Percentiles rank a stretch among this genome's conserved stretches.
phyloP scores from a whole-genome alignment of 129 eudicot species.

The Saussurea involucrata region DNA sequence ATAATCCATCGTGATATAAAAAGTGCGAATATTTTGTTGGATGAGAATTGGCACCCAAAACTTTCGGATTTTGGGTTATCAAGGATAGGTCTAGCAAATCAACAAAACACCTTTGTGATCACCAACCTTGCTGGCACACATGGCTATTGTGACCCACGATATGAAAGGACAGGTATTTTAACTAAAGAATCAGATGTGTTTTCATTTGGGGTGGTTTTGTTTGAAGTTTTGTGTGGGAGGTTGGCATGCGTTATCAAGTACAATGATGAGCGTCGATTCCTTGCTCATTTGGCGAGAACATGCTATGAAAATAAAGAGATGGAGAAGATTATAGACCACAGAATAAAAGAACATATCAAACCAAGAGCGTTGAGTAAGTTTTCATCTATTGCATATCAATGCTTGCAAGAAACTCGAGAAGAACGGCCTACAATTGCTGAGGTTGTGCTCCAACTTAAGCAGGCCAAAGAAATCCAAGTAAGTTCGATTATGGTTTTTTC shows the following conservation, averaged over 20 bases:
- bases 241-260: not conserved
- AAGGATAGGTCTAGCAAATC: not conserved
- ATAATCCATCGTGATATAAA: slow-evolving; percentile 7
- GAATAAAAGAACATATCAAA: not conserved
- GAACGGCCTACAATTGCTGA: not conserved
- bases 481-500: not conserved
- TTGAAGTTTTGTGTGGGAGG: slow-evolving; percentile 5
- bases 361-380: not conserved
- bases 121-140: not conserved
- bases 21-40: slow-evolving; percentile 3
- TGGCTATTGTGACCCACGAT: slow-evolving; percentile 15
- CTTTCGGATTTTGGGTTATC: slow-evolving; percentile 4
- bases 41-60: slow-evolving; percentile 3
- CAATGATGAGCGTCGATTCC: slow-evolving; percentile 3
- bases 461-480: not conserved
- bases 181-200: not conserved
- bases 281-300: not conserved
- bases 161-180: slow-evolving; percentile 1
- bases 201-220: slow-evolving; percentile 5
- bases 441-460: not conserved
- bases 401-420: not conserved
- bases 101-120: not conserved
- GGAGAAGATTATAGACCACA: not conserved
- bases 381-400: not conserved
- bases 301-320: not conserved